Percentiles rank a stretch among this genome's conserved stretches.
Evolutionary conservation across 495 filamentous ascomycete genomes (phyloP).

Genomic region (Penicillium goetzii): DNA sequence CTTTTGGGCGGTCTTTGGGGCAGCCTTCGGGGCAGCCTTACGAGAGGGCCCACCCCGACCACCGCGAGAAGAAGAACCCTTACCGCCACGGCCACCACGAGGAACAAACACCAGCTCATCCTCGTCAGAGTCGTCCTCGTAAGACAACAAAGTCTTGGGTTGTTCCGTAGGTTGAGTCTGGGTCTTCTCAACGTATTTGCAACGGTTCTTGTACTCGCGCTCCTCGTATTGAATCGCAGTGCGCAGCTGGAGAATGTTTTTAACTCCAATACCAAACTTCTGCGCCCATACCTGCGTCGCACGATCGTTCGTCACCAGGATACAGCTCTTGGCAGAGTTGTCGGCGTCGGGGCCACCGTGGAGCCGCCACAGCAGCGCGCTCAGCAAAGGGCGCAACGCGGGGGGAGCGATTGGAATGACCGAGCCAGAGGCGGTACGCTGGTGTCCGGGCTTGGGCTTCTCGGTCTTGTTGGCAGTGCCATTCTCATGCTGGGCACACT

Average conservation of each 20-base stretch:
- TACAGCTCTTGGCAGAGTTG: slow-evolving; percentile 47
- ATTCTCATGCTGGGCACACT: slow-evolving; percentile 44
- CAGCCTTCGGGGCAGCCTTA: slow-evolving; percentile 36
- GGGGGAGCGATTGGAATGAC: slow-evolving; percentile 45
- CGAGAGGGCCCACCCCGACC: slow-evolving; percentile 23
- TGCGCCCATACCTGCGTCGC: slow-evolving; percentile 59
- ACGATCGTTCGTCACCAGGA: slow-evolving; percentile 64
- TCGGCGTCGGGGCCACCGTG: slow-evolving; percentile 51
- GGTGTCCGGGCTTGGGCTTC: slow-evolving; percentile 36
- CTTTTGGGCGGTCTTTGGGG: not conserved
- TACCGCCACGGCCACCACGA: slow-evolving; percentile 48
- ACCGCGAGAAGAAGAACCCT: slow-evolving; percentile 42
- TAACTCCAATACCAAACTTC: slow-evolving; percentile 62
- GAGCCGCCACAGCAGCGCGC: slow-evolving; percentile 63
- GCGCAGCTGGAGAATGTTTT: slow-evolving; percentile 62
- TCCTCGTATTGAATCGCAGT: slow-evolving; percentile 63
- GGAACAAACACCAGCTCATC: slow-evolving; percentile 63
- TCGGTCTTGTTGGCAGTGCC: slow-evolving; percentile 28
- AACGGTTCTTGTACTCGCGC: slow-evolving; percentile 59
- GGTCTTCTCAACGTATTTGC: slow-evolving; percentile 53
- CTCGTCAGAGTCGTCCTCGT: slow-evolving; percentile 59
- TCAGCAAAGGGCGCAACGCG: slow-evolving; percentile 61
- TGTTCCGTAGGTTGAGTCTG: slow-evolving; percentile 37
- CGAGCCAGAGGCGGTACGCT: slow-evolving; percentile 43
- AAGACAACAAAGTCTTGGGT: slow-evolving; percentile 47